Conservation (phyloP, 2,329 filamentous ascomycete species). For the Fusarium sp. region DNA sequence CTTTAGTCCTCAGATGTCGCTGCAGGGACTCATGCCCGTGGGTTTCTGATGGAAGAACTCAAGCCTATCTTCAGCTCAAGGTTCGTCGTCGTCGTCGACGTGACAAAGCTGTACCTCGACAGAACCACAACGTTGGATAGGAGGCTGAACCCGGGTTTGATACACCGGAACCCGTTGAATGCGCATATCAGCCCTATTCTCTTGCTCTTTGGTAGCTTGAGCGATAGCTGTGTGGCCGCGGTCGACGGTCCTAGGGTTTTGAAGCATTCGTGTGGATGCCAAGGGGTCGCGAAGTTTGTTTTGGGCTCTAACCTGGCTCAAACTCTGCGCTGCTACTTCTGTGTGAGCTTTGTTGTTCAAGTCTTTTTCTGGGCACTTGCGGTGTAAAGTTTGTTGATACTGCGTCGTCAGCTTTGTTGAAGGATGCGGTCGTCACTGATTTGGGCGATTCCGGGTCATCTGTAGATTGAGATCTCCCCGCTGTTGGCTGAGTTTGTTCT, state of each 20-base stretch:
- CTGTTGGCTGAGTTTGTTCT: not conserved
- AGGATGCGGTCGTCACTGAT: conserved; percentile 2
- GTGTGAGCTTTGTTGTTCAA: not conserved
- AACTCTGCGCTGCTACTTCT: not conserved
- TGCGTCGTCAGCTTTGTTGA: not conserved
- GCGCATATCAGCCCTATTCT: not conserved
- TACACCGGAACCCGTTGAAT: not conserved
- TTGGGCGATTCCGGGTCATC: conserved; percentile 4
- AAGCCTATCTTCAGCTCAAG: not conserved
- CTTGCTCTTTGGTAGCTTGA: not conserved
- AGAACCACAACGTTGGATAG: not conserved
- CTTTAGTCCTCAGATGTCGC: not conserved
- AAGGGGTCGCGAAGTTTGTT: not conserved
- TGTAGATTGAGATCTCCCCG: not conserved
- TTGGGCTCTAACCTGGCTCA: no score
- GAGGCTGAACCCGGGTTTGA: not conserved
- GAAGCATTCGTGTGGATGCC: not conserved
- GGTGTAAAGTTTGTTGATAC: not conserved
- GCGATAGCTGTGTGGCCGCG: not conserved
- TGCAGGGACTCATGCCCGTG: not conserved
- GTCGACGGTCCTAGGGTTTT: not conserved
- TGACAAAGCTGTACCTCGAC: conserved; percentile 1
- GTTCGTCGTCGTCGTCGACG: not conserved
- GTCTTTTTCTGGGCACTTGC: not conserved
- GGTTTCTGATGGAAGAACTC: not conserved